Percentiles rank a stretch among this genome's conserved stretches.
Conservation (phyloP, 441 rosid species). For the Hura crepitans region DNA sequence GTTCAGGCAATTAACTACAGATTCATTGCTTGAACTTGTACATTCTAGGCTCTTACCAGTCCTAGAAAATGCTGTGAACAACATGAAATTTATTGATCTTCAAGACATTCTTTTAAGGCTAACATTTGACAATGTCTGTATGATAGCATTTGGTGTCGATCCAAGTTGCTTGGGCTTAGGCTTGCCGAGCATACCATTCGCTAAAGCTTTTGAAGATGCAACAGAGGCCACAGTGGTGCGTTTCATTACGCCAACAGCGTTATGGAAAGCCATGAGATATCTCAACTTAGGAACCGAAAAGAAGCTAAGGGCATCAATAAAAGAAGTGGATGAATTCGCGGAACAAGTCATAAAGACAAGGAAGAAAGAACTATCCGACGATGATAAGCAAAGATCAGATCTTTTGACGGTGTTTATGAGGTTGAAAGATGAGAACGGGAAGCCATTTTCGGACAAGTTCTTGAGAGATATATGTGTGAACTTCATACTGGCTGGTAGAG, state of each 20-base stretch:
- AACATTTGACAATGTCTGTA: slow-evolving; percentile 87
- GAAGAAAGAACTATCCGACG: slow-evolving; percentile 57
- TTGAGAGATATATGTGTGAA: slow-evolving; percentile 81
- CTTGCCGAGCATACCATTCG: slow-evolving; percentile 72
- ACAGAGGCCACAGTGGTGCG: slow-evolving; percentile 74
- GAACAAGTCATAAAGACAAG: slow-evolving; percentile 67
- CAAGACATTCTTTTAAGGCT: slow-evolving; percentile 72
- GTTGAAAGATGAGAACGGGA: slow-evolving; percentile 49
- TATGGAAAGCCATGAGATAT: slow-evolving; percentile 75
- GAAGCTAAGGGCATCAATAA: slow-evolving; percentile 59
- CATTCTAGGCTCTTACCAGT: slow-evolving; percentile 71
- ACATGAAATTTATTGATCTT: slow-evolving; percentile 45
- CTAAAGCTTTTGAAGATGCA: slow-evolving; percentile 81
- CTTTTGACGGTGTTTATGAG: slow-evolving; percentile 68
- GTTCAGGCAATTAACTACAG: slow-evolving; percentile 64
- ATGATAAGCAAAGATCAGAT: slow-evolving; percentile 47
- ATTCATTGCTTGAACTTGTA: slow-evolving; percentile 68
- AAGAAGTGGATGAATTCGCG: slow-evolving; percentile 67
- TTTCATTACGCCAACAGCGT: slow-evolving; percentile 64
- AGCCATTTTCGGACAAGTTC: slow-evolving; percentile 67
- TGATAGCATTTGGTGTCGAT: slow-evolving; percentile 92
- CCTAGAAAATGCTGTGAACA: slow-evolving; percentile 44
- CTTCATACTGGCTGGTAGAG: slow-evolving; percentile 95
- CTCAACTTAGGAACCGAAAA: slow-evolving; percentile 59
- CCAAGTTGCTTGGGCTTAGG: slow-evolving; percentile 70